Evolutionary conservation across 163 green algal species (phyloP).

Genomic region (Trebouxia gelatinosa): DNA sequence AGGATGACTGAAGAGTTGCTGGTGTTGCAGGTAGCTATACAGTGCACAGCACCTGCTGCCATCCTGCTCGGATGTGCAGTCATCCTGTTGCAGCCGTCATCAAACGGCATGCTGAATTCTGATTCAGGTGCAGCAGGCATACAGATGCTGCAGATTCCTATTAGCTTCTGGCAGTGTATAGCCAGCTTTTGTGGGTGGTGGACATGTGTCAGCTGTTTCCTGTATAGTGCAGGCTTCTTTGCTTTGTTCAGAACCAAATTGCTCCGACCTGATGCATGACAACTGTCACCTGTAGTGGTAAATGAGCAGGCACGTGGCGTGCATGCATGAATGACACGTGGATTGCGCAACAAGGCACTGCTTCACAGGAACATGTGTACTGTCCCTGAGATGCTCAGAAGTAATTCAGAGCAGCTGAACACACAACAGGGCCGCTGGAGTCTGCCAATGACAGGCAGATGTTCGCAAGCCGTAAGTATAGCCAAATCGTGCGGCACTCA

Average conservation of each 20-base stretch:
- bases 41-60: background rate
- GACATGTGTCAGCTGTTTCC: slow-evolving; percentile 14
- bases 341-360: too few relatives aligned
- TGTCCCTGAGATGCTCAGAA: too few relatives aligned
- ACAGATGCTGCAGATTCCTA: slow-evolving; percentile 1
- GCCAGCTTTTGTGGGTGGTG: slow-evolving; percentile 21
- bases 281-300: too few relatives aligned
- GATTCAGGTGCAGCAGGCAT: background rate
- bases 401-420: too few relatives aligned
- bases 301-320: too few relatives aligned
- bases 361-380: too few relatives aligned
- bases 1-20: background rate
- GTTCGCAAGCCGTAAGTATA: too few relatives aligned
- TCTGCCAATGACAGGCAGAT: too few relatives aligned
- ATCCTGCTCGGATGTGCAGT: background rate
- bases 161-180: slow-evolving; percentile 17
- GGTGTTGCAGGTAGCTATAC: slow-evolving; percentile 1
- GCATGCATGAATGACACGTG: too few relatives aligned
- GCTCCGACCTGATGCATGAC: too few relatives aligned
- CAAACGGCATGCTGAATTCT: background rate
- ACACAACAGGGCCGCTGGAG: too few relatives aligned
- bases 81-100: background rate
- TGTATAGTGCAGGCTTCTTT: background rate
- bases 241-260: background rate
- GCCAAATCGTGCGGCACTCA: too few relatives aligned